These are phyloP conservation scores for Peronospora destructor DNA, from an alignment of 352 stramenopile species.

Conservation along the genomic window DNA sequence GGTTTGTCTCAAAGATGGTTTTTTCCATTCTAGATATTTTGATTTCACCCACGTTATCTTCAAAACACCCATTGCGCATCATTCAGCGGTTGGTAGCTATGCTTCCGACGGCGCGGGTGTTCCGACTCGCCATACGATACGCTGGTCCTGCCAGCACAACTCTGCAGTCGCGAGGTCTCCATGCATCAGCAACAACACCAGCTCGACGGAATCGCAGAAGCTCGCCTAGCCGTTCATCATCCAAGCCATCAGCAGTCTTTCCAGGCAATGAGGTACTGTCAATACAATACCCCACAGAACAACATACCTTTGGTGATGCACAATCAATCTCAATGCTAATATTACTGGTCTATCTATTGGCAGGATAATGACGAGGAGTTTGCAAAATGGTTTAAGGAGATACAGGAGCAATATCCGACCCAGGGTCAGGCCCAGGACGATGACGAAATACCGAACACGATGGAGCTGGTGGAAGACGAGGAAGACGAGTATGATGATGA, in stretches of 20 bases:
- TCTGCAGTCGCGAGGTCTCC: slow-evolving; percentile 30
- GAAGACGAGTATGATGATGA: slow-evolving; percentile 34
- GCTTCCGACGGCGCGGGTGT: slow-evolving; percentile 14
- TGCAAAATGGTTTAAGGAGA: slow-evolving; percentile 39
- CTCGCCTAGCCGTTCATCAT: slow-evolving; percentile 12
- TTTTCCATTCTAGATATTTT: background rate
- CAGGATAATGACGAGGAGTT: slow-evolving; percentile 41
- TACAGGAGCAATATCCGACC: slow-evolving; percentile 35
- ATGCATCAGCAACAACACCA: slow-evolving; percentile 29
- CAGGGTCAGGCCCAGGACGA: slow-evolving; percentile 13
- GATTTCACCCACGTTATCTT: background rate
- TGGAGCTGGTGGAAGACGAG: slow-evolving; percentile 28
- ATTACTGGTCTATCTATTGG: background rate
- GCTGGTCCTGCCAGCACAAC: slow-evolving; percentile 4
- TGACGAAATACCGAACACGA: slow-evolving; percentile 21
- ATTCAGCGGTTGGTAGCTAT: slow-evolving; percentile 26
- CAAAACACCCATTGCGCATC: slow-evolving; percentile 1
- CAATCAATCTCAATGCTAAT: slow-evolving; percentile 1
- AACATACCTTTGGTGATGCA: background rate
- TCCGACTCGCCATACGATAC: slow-evolving; percentile 23
- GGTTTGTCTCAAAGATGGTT: background rate
- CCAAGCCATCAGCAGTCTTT: slow-evolving; percentile 26
- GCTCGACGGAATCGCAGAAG: slow-evolving; percentile 43
- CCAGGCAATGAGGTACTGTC: slow-evolving; percentile 29
- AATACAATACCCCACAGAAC: background rate